Evolutionary conservation across 805 yeast species (phyloP).

Genomic region (Candida silvicultrix): DNA sequence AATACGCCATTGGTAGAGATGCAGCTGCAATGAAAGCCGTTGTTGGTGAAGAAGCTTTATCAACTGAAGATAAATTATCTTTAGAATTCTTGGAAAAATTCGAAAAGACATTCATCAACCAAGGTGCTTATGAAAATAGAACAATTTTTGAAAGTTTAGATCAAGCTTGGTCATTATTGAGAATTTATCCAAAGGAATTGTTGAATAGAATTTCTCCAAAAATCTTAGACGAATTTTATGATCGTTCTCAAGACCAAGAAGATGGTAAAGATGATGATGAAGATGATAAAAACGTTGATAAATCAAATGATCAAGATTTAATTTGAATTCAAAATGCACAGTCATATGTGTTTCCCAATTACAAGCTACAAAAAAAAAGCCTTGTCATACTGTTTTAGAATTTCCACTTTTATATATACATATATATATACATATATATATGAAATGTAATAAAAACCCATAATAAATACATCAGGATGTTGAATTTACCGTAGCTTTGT

Average conservation of each 20-base stretch:
- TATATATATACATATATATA: no score
- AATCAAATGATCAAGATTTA: slow-evolving; percentile 27
- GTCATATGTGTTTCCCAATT: no score
- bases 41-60: slow-evolving; percentile 98
- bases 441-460: no score
- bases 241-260: slow-evolving; percentile 70
- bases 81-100: slow-evolving; percentile 97
- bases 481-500: no score
- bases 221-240: slow-evolving; percentile 92
- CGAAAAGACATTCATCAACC: slow-evolving; percentile 90
- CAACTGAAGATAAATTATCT: slow-evolving; percentile 95
- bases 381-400: no score
- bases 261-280: slow-evolving; percentile 42
- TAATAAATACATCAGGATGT: neutral
- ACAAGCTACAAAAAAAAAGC: no score
- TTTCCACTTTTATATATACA: no score
- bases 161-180: slow-evolving; percentile 95
- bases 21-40: slow-evolving; percentile 99
- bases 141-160: slow-evolving; percentile 91
- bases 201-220: slow-evolving; percentile 98
- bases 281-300: slow-evolving; percentile 15
- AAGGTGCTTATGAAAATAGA: slow-evolving; percentile 97
- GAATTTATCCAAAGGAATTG: slow-evolving; percentile 99
- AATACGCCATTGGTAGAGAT: slow-evolving; percentile 99
- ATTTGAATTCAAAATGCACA: slow-evolving; percentile 26